phyloP scores from a whole-genome alignment of 148 eudicot genomes.

The Nepenthes gracilis region DNA sequence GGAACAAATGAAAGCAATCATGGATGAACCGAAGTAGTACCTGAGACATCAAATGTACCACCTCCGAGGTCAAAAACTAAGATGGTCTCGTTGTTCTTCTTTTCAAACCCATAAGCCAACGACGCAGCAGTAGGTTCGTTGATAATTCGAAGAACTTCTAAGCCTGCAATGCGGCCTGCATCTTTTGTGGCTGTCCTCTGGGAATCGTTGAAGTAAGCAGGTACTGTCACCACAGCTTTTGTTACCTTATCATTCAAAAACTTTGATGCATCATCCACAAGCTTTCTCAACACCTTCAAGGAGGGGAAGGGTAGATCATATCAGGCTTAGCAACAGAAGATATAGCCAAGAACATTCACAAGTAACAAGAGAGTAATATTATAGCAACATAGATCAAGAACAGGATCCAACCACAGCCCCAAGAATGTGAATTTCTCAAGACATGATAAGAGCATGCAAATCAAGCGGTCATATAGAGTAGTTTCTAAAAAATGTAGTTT shows the following conservation, averaged over 20 bases:
- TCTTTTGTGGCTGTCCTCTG: constrained; percentile 98
- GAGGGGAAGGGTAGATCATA: neutral
- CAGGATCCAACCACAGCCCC: too few relatives aligned
- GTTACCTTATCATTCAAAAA: constrained; percentile 84
- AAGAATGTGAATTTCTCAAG: too few relatives aligned
- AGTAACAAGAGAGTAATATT: too few relatives aligned
- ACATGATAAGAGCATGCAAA: too few relatives aligned
- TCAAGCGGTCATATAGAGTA: too few relatives aligned
- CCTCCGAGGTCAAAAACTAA: constrained; percentile 98
- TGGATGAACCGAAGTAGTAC: constrained; percentile 18
- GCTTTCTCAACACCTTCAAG: constrained; percentile 81
- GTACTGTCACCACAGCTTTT: constrained; percentile 93
- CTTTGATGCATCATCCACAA: constrained; percentile 94
- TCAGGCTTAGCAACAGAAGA: too few relatives aligned
- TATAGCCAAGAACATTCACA: too few relatives aligned
- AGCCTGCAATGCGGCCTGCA: constrained; percentile 95
- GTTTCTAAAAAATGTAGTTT: too few relatives aligned
- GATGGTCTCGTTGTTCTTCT: constrained; percentile 89
- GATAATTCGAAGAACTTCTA: constrained; percentile 87
- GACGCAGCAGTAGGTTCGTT: constrained; percentile 99
- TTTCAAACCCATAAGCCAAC: constrained; percentile 96
- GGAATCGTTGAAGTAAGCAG: constrained; percentile 95
- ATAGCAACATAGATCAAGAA: too few relatives aligned
- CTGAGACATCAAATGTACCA: constrained; percentile 99
- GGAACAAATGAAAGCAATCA: neutral